Base-by-base conservation (phyloP, 2,329 filamentous ascomycete genomes). In the Juglanconis sp. region DNA sequence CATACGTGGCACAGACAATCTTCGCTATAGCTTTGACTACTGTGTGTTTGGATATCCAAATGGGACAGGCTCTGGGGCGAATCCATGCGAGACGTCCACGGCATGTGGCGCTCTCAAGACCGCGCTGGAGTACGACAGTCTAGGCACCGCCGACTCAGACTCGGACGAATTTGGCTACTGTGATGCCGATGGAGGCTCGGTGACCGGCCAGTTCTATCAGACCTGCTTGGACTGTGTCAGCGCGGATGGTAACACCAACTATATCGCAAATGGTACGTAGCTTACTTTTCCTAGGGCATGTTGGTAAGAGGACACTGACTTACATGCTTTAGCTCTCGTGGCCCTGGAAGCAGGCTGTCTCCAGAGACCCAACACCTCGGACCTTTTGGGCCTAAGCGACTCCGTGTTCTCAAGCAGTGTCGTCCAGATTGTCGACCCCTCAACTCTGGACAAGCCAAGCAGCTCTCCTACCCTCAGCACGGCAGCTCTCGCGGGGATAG, bases 21-120 rank as follows among this genome's bases (percentile, higher is more conserved):
- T 84, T 48, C 74, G 81, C 63, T 84, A 81, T 67, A 73, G 78
- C 11, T 74, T 84, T 49, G 75, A 79, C 58, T 79, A 79, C 62
- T 85, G 82, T 67, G 65, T 85, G 51, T 81, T 83, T 65, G 79
- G 77, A 9, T 81, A 76, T 59, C 81, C 79, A 13, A 79, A 84
- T 63, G 79, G 74, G 47, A 76, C 77, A 0, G 73, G 69, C 17
- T 68, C 78, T 9, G 74, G 72, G 8, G 77, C 78, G 1, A 77
- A 73, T 11, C 81, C 81, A 1, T 85, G 82, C 68, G 74, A 76
- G 44, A 84, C 81, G 0, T 76, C 75, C 6, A 77, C 75, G 4
- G 80, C 81, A 2, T 85, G 82, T 61, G 82, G 81, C 0, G 68
- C 68, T 2, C 71, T 85, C 4, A 68, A 74, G 51, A 59, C 63